A percentile compares a stretch with the other conserved stretches of the same genome.
Evolutionary conservation across 2,329 filamentous ascomycete species (phyloP).

Genomic region (Aspergillus calidoustus): DNA sequence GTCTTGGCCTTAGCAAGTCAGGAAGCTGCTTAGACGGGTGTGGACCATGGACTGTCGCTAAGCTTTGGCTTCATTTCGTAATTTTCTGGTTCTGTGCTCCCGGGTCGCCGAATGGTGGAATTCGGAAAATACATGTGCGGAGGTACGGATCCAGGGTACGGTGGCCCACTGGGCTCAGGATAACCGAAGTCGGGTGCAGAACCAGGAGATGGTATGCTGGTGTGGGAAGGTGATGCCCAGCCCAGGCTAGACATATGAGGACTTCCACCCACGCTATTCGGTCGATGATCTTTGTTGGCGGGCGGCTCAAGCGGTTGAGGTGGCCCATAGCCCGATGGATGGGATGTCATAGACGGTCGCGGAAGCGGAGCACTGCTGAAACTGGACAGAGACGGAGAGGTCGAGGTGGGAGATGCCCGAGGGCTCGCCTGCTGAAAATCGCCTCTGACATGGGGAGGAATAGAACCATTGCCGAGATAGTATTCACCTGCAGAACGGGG

Average conservation of each 20-base stretch:
- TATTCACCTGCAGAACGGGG: conserved; percentile 72
- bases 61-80: conserved; percentile 64
- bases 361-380: conserved; percentile 56
- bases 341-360: conserved; percentile 74
- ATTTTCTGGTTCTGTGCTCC: conserved; percentile 73
- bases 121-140: conserved; percentile 75
- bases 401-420: conserved; percentile 64
- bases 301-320: conserved; percentile 84
- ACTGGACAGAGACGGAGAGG: conserved; percentile 67
- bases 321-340: conserved; percentile 81
- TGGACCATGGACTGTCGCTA: conserved; percentile 43
- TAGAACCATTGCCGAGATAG: conserved; percentile 77
- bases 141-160: conserved; percentile 48
- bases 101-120: conserved; percentile 70
- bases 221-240: conserved; percentile 85
- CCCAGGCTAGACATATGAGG: conserved; percentile 81
- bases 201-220: conserved; percentile 71
- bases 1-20: not conserved
- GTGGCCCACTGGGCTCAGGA: conserved; percentile 69
- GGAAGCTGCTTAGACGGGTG: conserved; percentile 33
- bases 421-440: conserved; percentile 75
- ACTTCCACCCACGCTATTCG: conserved; percentile 76
- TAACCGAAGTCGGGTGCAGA: conserved; percentile 79
- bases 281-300: conserved; percentile 74
- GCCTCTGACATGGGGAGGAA: conserved; percentile 80